phyloP scores from a whole-genome alignment of 2,329 filamentous ascomycete genomes.

The Aspergillus awamori region DNA sequence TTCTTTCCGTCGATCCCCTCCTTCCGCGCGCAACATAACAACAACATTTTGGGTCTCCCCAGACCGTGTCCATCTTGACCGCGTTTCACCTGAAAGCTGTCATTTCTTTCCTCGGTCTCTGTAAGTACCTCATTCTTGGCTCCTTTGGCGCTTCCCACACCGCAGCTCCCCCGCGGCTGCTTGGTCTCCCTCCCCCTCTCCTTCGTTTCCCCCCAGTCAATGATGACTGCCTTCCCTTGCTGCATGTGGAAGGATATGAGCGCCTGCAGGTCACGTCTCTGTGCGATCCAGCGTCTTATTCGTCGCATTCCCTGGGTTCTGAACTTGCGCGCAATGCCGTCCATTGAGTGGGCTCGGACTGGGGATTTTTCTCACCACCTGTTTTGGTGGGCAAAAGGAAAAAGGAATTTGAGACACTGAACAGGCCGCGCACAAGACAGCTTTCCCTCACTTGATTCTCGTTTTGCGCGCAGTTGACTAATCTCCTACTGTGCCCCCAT shows the following conservation, averaged over 20 bases:
- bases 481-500: not conserved
- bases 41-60: not conserved
- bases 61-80: not conserved
- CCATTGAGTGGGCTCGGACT: slow-evolving; percentile 1
- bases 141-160: slow-evolving; percentile 4
- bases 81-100: slow-evolving; percentile 5
- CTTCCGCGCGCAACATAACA: not conserved
- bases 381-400: not conserved
- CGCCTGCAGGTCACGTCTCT: not conserved
- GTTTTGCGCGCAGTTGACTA: slow-evolving; percentile 1
- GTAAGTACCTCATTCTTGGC: slow-evolving; percentile 11
- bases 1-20: not conserved
- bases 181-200: too few relatives aligned
- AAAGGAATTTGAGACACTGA: not conserved
- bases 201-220: not conserved
- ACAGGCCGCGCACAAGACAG: not conserved
- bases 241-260: not conserved
- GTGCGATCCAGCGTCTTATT: not conserved
- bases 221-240: slow-evolving; percentile 14
- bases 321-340: not conserved
- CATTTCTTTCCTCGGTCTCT: slow-evolving; percentile 4
- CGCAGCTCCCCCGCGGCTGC: slow-evolving; percentile 9
- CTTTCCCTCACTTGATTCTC: not conserved
- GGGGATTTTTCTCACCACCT: not conserved
- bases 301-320: not conserved